Evolutionary conservation across 2,329 filamentous ascomycete genomes (phyloP).

Genomic region (Aspergillus intermedius): DNA sequence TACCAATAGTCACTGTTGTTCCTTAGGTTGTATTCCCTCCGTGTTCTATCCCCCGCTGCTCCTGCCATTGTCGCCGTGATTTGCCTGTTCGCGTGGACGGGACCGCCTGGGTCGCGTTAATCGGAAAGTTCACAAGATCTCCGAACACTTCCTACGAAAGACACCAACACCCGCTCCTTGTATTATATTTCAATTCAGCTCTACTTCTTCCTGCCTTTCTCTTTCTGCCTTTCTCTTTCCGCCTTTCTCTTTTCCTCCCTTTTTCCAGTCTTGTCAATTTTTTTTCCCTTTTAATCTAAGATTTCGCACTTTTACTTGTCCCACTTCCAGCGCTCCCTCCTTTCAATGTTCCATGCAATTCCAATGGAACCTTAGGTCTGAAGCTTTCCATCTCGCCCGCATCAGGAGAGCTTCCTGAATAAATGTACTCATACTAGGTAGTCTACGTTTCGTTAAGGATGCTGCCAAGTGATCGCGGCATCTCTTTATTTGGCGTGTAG

Average conservation of each 20-base stretch:
- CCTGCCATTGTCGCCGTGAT: conserved; percentile 2
- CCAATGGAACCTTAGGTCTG: not conserved
- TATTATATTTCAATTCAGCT: not conserved
- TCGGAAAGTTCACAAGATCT: not conserved
- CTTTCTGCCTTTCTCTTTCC: not conserved
- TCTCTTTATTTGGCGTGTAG: conserved; percentile 34
- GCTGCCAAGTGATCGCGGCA: conserved; percentile 30
- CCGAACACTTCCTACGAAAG: too few species aligned
- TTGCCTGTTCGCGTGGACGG: conserved; percentile 4
- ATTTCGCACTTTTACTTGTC: not conserved
- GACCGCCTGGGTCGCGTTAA: conserved; percentile 10
- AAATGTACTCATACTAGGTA: conserved; percentile 16
- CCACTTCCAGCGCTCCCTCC: not conserved
- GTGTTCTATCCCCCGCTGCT: conserved; percentile 3
- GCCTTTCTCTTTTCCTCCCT: conserved; percentile 1
- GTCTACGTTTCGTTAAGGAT: conserved; percentile 28
- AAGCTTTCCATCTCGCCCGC: conserved; percentile 5
- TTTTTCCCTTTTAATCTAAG: not conserved
- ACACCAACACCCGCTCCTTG: not conserved
- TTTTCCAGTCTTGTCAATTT: not conserved
- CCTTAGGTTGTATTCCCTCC: not conserved
- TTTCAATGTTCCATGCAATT: not conserved
- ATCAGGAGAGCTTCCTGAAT: conserved; percentile 14
- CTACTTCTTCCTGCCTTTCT: not conserved
- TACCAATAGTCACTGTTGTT: too few species aligned